A percentile compares a stretch with the other conserved stretches of the same genome.
These are phyloP conservation scores for Phytophthora citrophthora DNA, from an alignment of 352 stramenopile genomes.

Conservation along the genomic window DNA sequence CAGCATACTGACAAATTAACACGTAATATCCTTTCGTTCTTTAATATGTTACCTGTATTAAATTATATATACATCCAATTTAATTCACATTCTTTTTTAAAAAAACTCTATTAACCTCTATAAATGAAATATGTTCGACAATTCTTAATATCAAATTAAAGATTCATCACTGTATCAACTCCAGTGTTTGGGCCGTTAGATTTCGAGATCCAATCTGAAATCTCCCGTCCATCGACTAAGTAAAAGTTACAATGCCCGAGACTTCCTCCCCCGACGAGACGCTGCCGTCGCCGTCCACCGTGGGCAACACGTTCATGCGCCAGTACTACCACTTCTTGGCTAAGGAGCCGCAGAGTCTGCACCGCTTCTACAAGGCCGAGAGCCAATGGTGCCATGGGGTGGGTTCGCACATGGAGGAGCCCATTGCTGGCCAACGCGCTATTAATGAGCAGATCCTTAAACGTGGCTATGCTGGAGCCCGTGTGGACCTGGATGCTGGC, in stretches of 20 bases:
- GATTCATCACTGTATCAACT: too few species aligned
- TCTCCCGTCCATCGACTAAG: constrained; percentile 14
- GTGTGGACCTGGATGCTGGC: constrained; percentile 81
- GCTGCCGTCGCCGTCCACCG: constrained; percentile 61
- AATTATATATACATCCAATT: too few species aligned
- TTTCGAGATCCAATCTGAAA: constrained; percentile 41
- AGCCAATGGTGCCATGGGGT: constrained; percentile 81
- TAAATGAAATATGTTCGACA: too few species aligned
- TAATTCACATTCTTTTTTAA: too few species aligned
- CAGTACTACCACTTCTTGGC: constrained; percentile 91
- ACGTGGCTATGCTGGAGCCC: constrained; percentile 75
- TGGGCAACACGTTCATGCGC: constrained; percentile 89
- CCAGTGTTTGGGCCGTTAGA: constrained; percentile 1
- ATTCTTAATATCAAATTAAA: too few species aligned
- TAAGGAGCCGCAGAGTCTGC: constrained; percentile 83
- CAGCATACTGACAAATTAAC: not conserved
- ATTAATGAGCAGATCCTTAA: constrained; percentile 89
- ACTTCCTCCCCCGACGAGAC: constrained; percentile 44
- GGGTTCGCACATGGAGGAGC: constrained; percentile 83
- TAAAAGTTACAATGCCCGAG: constrained; percentile 48
- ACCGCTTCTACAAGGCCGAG: constrained; percentile 91
- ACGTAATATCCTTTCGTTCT: constrained; percentile 4
- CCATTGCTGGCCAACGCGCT: constrained; percentile 73
- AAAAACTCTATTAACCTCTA: too few species aligned
- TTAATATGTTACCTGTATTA: constrained; percentile 2